These are phyloP conservation scores for Debaryomyces tyrocola DNA, from an alignment of 805 yeast genomes.

Conservation along the genomic window DNA sequence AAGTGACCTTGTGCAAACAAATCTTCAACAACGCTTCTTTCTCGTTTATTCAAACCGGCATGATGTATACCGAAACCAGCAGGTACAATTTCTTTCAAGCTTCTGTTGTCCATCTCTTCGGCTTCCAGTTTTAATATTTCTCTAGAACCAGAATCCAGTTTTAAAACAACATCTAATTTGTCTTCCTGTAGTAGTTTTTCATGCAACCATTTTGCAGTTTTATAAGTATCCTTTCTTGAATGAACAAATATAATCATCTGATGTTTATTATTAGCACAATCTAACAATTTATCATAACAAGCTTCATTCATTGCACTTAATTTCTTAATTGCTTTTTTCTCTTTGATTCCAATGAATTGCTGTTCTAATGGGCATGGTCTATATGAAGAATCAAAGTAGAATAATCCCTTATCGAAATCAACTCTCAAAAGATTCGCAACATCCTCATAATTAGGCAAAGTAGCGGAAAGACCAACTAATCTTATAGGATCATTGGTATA, in stretches of 20 bases:
- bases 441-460: slow-evolving; percentile 84
- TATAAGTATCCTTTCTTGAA: slow-evolving; percentile 87
- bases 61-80: slow-evolving; percentile 87
- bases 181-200: slow-evolving; percentile 61
- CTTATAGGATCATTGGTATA: slow-evolving; percentile 54
- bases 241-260: slow-evolving; percentile 92
- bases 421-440: slow-evolving; percentile 82
- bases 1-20: slow-evolving; percentile 84
- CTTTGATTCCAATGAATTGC: slow-evolving; percentile 85
- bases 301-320: slow-evolving; percentile 86
- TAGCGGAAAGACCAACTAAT: slow-evolving; percentile 86
- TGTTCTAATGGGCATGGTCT: slow-evolving; percentile 94
- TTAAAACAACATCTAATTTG: slow-evolving; percentile 43
- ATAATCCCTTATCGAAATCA: slow-evolving; percentile 55
- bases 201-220: slow-evolving; percentile 74
- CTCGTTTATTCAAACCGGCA: slow-evolving; percentile 78
- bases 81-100: slow-evolving; percentile 59
- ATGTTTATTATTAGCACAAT: slow-evolving; percentile 57
- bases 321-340: slow-evolving; percentile 73
- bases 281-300: slow-evolving; percentile 72
- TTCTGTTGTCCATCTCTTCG: slow-evolving; percentile 51
- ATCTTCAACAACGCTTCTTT: slow-evolving; percentile 79
- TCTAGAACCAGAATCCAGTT: slow-evolving; percentile 53
- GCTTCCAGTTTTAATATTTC: slow-evolving; percentile 69
- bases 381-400: slow-evolving; percentile 77